Percentiles rank a stretch among this genome's conserved stretches.
Conservation (phyloP, 2,329 filamentous ascomycete genomes). For the Fusarium sulawesiense region DNA sequence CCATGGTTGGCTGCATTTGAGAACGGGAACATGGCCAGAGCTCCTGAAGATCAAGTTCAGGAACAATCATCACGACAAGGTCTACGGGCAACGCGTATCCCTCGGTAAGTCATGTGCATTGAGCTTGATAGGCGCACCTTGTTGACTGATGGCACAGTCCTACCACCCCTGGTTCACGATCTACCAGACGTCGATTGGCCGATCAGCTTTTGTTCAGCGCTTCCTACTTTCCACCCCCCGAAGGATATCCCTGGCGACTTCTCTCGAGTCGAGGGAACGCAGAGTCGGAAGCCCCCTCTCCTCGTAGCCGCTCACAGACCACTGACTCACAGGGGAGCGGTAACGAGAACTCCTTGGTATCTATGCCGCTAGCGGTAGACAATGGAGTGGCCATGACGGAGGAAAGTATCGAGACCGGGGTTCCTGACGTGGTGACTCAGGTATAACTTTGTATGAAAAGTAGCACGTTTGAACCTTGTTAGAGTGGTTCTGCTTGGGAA, state of each 20-base stretch:
- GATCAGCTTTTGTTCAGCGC: conserved; percentile 9
- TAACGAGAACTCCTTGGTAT: conserved; percentile 1
- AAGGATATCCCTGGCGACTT: conserved; percentile 4
- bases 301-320: neutral
- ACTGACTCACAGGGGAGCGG: neutral
- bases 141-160: conserved; percentile 20
- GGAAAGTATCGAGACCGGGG: conserved; percentile 62
- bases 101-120: conserved; percentile 1
- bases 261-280: neutral
- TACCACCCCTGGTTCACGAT: conserved; percentile 5
- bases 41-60: neutral
- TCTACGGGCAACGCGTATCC: conserved; percentile 23
- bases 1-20: conserved; percentile 20
- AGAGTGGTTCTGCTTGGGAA: neutral
- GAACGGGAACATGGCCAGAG: neutral
- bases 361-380: conserved; percentile 57
- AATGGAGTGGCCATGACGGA: conserved; percentile 67
- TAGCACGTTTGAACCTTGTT: neutral
- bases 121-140: neutral
- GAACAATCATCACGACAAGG: neutral
- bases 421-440: conserved; percentile 58
- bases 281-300: neutral
- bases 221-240: neutral
- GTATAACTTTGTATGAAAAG: conserved; percentile 24
- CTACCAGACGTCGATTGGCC: conserved; percentile 12